These are phyloP conservation scores for Hymenoscyphus linearis DNA, from an alignment of 2,329 filamentous ascomycete species.

Conservation along the genomic window DNA sequence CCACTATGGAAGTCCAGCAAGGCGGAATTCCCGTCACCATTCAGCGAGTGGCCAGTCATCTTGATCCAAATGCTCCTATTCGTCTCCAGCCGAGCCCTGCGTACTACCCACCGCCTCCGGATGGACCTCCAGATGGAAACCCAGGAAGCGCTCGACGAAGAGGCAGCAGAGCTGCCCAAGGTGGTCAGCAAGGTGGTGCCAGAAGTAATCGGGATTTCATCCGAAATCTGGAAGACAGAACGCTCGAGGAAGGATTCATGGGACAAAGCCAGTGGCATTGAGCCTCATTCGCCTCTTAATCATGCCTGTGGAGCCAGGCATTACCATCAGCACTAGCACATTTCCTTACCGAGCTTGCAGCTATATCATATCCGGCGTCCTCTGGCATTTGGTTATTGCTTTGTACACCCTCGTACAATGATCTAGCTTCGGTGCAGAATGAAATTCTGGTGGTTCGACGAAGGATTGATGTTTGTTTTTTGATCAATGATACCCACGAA, in stretches of 20 bases:
- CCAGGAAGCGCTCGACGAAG: slow-evolving; percentile 60
- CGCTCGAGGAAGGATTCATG: slow-evolving; percentile 88
- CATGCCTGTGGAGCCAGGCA: slow-evolving; percentile 13
- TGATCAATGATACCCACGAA: slow-evolving; percentile 8
- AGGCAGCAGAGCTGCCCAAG: slow-evolving; percentile 65
- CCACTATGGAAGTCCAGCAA: slow-evolving; percentile 93
- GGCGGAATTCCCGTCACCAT: slow-evolving; percentile 89
- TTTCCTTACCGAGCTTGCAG: slow-evolving; percentile 9
- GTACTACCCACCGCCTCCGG: slow-evolving; percentile 90
- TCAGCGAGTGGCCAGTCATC: slow-evolving; percentile 89
- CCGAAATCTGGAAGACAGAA: slow-evolving; percentile 87
- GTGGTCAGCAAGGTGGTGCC: slow-evolving; percentile 42
- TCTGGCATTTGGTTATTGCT: slow-evolving; percentile 7
- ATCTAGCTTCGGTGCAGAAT: slow-evolving; percentile 7
- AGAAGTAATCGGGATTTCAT: slow-evolving; percentile 80
- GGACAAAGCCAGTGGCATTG: slow-evolving; percentile 66
- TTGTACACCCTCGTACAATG: slow-evolving; percentile 3
- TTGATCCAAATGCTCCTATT: slow-evolving; percentile 92
- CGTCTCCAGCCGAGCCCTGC: slow-evolving; percentile 91
- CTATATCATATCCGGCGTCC: slow-evolving; percentile 2
- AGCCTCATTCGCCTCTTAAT: slow-evolving; percentile 11
- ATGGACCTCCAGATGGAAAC: slow-evolving; percentile 66
- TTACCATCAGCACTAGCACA: slow-evolving; percentile 12
- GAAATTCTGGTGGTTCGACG: not conserved
- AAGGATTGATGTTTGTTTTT: not conserved